These are phyloP conservation scores for Amanita phalloides DNA, from an alignment of 768 basidiomycete species.

Conservation along the genomic window DNA sequence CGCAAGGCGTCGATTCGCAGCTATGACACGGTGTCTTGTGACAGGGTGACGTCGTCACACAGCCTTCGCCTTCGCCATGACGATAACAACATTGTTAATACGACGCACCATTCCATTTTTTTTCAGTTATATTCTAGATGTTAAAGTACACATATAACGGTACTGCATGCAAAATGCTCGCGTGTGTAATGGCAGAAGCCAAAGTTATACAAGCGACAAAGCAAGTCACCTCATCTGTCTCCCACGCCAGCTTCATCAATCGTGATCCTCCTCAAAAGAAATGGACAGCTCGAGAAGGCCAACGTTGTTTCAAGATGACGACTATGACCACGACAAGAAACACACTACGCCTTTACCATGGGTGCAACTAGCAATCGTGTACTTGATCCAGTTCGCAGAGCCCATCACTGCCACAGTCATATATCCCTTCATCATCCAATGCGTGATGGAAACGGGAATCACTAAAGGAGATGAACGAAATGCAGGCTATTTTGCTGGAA, in stretches of 20 bases:
- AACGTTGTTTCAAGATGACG: not conserved
- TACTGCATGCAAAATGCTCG: no score
- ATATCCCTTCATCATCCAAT: conserved; percentile 28
- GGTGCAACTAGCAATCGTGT: conserved; percentile 19
- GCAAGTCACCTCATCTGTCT: not conserved
- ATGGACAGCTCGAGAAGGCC: not conserved
- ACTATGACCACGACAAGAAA: not conserved
- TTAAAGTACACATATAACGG: no score
- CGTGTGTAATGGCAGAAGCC: no score
- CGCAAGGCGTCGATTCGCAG: no score
- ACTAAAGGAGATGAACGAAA: conserved; percentile 25
- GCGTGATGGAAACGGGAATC: conserved; percentile 24
- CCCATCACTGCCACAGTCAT: conserved; percentile 27
- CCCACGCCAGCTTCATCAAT: not conserved
- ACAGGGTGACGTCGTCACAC: no score
- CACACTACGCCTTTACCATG: conserved; percentile 18
- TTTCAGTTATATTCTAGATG: no score
- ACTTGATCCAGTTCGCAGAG: conserved; percentile 22
- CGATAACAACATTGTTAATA: no score
- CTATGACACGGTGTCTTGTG: no score
- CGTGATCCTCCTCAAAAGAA: no score
- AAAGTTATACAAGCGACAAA: no score
- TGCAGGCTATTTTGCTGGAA: conserved; percentile 30
- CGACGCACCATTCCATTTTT: no score
- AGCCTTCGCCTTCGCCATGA: no score